A percentile compares a stretch with the other conserved stretches of the same genome.
Conservation (phyloP, 1,284 basidiomycete species). For the Trichosporon sp. region DNA sequence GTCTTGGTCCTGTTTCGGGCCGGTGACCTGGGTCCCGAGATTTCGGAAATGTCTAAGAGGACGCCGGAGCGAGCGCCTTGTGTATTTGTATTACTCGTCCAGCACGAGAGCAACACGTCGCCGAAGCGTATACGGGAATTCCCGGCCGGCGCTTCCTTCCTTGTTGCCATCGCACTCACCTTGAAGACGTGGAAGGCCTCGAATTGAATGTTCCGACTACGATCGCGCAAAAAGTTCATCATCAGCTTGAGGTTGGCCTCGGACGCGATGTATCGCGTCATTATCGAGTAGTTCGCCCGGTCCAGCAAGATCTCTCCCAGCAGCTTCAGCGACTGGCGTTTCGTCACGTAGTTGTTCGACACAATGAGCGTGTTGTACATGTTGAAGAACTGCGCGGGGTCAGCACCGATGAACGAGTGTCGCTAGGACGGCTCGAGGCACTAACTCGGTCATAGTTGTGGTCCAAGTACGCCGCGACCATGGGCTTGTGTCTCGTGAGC, state of each 20-base stretch:
- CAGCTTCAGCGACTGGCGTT: conserved; percentile 95
- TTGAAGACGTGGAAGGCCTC: conserved; percentile 99
- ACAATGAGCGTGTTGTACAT: conserved; percentile 89
- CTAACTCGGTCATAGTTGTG: conserved; percentile 89
- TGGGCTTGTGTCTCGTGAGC: conserved; percentile 88
- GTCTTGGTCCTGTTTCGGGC: no score
- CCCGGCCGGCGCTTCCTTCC: neutral
- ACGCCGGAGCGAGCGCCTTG: neutral
- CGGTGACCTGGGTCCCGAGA: neutral
- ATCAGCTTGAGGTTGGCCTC: conserved; percentile 95
- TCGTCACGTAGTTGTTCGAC: conserved; percentile 97
- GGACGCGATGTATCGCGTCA: conserved; percentile 94
- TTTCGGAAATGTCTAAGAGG: neutral
- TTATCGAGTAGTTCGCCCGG: conserved; percentile 93
- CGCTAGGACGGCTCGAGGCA: conserved; percentile 8
- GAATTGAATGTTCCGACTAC: conserved; percentile 98
- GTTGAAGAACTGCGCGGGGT: conserved; percentile 74
- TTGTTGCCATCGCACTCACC: conserved; percentile 60
- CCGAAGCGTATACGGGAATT: no score
- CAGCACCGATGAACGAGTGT: neutral
- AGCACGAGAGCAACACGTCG: no score
- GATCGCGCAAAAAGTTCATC: conserved; percentile 97
- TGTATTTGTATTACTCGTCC: no score
- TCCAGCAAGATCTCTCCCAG: conserved; percentile 97
- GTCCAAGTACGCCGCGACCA: conserved; percentile 94